These are phyloP conservation scores for Aspergillus nanangensis DNA, from an alignment of 495 filamentous ascomycete species.

Conservation along the genomic window DNA sequence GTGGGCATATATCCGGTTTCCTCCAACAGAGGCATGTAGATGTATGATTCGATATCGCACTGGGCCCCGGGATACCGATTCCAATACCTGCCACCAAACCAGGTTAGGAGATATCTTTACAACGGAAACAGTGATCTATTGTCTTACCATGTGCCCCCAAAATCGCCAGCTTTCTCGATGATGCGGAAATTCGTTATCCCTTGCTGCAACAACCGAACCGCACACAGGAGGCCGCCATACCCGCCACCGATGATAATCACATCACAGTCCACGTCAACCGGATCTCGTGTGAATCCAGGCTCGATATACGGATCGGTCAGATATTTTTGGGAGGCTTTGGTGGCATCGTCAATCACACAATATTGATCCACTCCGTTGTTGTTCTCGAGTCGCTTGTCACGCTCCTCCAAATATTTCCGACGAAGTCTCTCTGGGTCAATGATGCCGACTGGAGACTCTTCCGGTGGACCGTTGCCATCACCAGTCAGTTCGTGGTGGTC, in stretches of 20 bases:
- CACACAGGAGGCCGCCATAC: background rate
- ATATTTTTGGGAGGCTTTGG: background rate
- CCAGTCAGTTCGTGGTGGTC: too few relatives aligned
- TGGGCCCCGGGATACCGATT: constrained; percentile 32
- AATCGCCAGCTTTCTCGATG: constrained; percentile 42
- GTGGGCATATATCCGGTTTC: constrained; percentile 55
- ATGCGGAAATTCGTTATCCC: background rate
- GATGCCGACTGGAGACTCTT: too few relatives aligned
- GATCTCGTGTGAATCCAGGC: background rate
- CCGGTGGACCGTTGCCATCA: too few relatives aligned
- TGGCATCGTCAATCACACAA: constrained; percentile 2
- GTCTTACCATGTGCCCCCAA: constrained; percentile 47
- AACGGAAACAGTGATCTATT: background rate
- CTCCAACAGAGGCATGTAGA: constrained; percentile 51
- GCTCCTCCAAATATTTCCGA: background rate
- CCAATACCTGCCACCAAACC: constrained; percentile 34
- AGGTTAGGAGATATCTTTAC: too few relatives aligned
- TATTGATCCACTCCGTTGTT: background rate
- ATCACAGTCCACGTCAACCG: background rate
- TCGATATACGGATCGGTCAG: constrained; percentile 1
- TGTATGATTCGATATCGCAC: constrained; percentile 27
- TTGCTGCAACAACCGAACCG: background rate
- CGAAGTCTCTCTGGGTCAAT: background rate
- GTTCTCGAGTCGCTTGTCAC: background rate
- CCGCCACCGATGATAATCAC: constrained; percentile 3